Base-by-base conservation (phyloP, 139 green algal genomes). In the Chlorella sp. region DNA sequence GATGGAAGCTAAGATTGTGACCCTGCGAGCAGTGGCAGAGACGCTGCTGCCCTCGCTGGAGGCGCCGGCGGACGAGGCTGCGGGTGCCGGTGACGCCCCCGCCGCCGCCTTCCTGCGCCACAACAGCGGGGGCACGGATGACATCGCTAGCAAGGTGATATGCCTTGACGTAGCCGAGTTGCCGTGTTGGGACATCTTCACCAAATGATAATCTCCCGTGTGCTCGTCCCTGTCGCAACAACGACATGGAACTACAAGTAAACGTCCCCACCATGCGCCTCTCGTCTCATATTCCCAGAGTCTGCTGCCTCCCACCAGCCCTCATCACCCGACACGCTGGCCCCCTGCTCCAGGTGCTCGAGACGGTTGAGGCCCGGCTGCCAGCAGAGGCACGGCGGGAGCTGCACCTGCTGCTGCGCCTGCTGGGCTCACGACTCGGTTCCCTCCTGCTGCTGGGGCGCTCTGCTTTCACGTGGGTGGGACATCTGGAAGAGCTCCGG, bases 331-430 rank as follows among this genome's bases (percentile, higher is more conserved):
- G 48, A 9, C 48, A 57, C 48, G 48, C n/a, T 57, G 1, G 36
- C 32, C 3, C 60, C 61, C 34, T 32, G 61, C 32, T 83, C 39
- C 83, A 92, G 89, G 89, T 89, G 39, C 32, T 92, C 0, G 40
- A 90, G 24, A 42, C 32, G 0, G 84, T 92, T 0, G 87, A 90
- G 76, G 75, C 40, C 39, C 57, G 60, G 53, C 76, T 90, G 36
- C 64, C 89, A 0, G 60, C 77, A 15, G 84, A 92, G 77, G 16
- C 57, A 24, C 89, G 80, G 77, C 53, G 66, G 0, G 76, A 92
- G 83, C 89, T 92, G 40, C 61, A 86, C 75, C 32, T 92, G 89
- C 85, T 92, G 78, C 77, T 92, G 78, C 60, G 57, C 66, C 77
- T 90, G 85, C 77, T 92, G 48, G 34, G 61, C 75, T 90, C 85